Evolutionary conservation across 2,329 filamentous ascomycete genomes (phyloP), one percentile per base, ranked within the genome.

Genomic region (Alternaria hordeiaustralica): DNA sequence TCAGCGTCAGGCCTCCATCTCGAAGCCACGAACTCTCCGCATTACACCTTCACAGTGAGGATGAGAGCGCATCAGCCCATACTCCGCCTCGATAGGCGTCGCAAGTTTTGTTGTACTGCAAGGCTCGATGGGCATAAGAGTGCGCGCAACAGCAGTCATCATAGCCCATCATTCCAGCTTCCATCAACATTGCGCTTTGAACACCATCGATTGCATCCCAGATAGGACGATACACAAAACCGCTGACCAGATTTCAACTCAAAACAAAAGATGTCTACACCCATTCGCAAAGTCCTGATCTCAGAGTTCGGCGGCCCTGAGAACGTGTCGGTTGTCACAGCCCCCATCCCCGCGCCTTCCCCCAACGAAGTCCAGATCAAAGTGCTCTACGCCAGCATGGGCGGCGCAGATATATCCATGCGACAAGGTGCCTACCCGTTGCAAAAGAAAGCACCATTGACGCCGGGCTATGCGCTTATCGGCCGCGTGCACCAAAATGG

Each of bases 371-470:
- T 86, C 25, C 84, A 84, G 55, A 77, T 85, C 61, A 80, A 81
- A 54, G 81, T 85, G 61, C 70, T 84, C 58, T 85, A 85, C 73
- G 71, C 83, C 3, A 82, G 82, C 54, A 85, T 86, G 74, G 78
- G 79, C 2, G 84, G 84, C 36, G 73, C 79, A 62, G 84, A 86
- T 68, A 79, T 85, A 71, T 81, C 82, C 65, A 86, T 86, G 84
- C 82, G 84, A 21, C 73, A 80, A 20, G 84, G 84, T 59, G 67
- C 65, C n/a, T 86, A 86, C 64, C 84, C 83, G 1, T 66, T 82
- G 59, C 83, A 85, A 66, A 80, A 70, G 56, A 73, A 77, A 11
- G 81, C 84, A 0, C 84, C 84, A 3, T 70, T 87, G 2, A 85
- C 82, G 0, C 84, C 84, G 0, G 84, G 85, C 50, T 86, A 86